Evolutionary conservation across 768 basidiomycete genomes (phyloP).

Genomic region (Lactarius akahatsu): DNA sequence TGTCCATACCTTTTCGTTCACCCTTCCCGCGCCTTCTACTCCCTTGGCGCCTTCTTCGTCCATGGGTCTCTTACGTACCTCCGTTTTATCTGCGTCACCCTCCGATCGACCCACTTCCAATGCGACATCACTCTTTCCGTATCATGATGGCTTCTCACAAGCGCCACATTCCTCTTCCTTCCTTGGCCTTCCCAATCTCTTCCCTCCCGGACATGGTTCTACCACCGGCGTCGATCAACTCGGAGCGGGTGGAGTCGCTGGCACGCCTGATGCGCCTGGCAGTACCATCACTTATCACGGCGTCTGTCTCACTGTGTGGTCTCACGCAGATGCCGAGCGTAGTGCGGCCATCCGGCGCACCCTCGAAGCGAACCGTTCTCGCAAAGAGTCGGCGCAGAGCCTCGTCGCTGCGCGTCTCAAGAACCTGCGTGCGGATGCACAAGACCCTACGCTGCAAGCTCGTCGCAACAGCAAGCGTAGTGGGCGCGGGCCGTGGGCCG

Average conservation of each 20-base stretch:
- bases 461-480: conserved; percentile 55
- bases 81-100: conserved; percentile 59
- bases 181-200: conserved; percentile 71
- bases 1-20: conserved; percentile 89
- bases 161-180: conserved; percentile 77
- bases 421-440: conserved; percentile 52
- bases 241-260: conserved; percentile 9
- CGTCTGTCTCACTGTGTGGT: conserved; percentile 94
- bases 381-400: conserved; percentile 79
- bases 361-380: conserved; percentile 71
- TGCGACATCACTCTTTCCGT: conserved; percentile 71
- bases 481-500: conserved; percentile 67
- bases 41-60: conserved; percentile 74
- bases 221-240: conserved; percentile 28
- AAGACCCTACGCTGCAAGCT: conserved; percentile 60
- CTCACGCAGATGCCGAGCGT: conserved; percentile 88
- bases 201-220: conserved; percentile 39
- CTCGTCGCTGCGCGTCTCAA: conserved; percentile 67
- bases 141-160: conserved; percentile 69
- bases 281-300: conserved; percentile 78
- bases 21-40: conserved; percentile 70
- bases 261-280: conserved; percentile 29
- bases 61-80: conserved; percentile 69
- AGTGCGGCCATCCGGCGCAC: conserved; percentile 81
- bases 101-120: conserved; percentile 51